Percentiles rank a stretch among this genome's conserved stretches.
These are phyloP conservation scores for Abelmoschus esculentus DNA, from an alignment of 345 rosid species.

Conservation along the genomic window DNA sequence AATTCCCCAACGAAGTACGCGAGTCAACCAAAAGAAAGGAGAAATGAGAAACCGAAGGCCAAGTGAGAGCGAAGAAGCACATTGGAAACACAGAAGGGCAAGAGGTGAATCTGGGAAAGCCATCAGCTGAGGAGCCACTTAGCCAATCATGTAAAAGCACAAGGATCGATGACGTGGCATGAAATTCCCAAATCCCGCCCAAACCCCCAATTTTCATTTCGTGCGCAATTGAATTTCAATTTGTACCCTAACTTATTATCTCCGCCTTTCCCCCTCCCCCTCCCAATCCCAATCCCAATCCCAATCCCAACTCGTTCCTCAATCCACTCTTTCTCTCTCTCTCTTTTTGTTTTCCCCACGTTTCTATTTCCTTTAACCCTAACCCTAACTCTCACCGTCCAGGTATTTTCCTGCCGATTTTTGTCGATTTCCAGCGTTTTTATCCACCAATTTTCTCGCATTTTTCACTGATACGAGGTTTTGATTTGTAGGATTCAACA, in stretches of 20 bases:
- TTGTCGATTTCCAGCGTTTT: neutral
- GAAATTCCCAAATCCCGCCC: slow-evolving; percentile 73
- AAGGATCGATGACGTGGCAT: slow-evolving; percentile 64
- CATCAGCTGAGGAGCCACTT: slow-evolving; percentile 17
- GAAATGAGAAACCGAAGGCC: neutral
- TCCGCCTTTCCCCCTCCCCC: slow-evolving; percentile 22
- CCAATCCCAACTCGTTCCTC: neutral
- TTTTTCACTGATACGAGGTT: slow-evolving; percentile 19
- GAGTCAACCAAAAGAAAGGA: neutral
- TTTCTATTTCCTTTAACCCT: slow-evolving; percentile 16
- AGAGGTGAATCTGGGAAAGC: slow-evolving; percentile 12
- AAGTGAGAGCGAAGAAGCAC: slow-evolving; percentile 45
- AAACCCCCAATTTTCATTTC: slow-evolving; percentile 51
- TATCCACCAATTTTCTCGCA: neutral
- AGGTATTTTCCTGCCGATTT: slow-evolving; percentile 13
- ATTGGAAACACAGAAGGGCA: slow-evolving; percentile 39
- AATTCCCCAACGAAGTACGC: neutral
- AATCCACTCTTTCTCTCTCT: neutral
- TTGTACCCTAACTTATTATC: slow-evolving; percentile 41
- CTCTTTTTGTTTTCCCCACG: neutral
- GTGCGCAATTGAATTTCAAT: slow-evolving; percentile 19
- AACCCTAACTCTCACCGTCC: slow-evolving; percentile 13
- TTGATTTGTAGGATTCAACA: slow-evolving; percentile 39
- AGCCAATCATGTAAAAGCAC: slow-evolving; percentile 11
- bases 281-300: neutral